Evolutionary conservation across 2,329 filamentous ascomycete genomes (phyloP), one percentile per base, ranked within the genome.

Genomic region (Xylaria sp.): DNA sequence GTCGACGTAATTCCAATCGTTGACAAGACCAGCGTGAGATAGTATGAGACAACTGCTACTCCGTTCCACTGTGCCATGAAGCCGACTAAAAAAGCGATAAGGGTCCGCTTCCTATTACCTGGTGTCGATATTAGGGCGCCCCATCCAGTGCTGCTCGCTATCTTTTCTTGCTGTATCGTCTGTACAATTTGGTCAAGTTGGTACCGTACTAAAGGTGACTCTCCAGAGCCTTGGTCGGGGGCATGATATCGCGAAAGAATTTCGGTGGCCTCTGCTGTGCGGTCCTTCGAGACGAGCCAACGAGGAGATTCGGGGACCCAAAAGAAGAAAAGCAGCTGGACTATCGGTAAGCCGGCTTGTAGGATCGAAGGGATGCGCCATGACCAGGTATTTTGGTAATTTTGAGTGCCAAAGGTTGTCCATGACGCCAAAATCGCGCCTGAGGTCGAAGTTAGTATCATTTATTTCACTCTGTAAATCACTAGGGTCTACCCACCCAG

Each of bases 221-320:
- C 79, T 20, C 79, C 81, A 44, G 75, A 68, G 2, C 81, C 75
- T 3, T 86, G 86, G 65, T 87, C 82, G 1, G 84, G 81, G 58
- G 81, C 59, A 59, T 79, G 75, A 27, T 78, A 73, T 42, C 72
- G 74, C 13, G 67, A 65, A n/a, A 79, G 71, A 36, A 77, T 76
- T 9, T 70, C 51, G 2, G 75, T 68, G 9, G 77, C 78, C 61
- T 79, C 75, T 29, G 75, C 71, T 27, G 65, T 45, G 5, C 71
- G 67, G 5, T 71, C 74, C 44, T 77, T 75, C 1, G 76, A 73
- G 2, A 78, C 69, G 13, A 79, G 74, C 76, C 75, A 78, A 49
- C 77, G 77, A 2, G 77, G 77, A 10, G 70, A 76, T 73, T 79
- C 77, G 7, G 75, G 77, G 10, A 78, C 72, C 55, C 62, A 68